Evolutionary conservation across 345 rosid species (phyloP), one percentile per base, ranked within the genome.

Genomic region (Lepidium sativum): DNA sequence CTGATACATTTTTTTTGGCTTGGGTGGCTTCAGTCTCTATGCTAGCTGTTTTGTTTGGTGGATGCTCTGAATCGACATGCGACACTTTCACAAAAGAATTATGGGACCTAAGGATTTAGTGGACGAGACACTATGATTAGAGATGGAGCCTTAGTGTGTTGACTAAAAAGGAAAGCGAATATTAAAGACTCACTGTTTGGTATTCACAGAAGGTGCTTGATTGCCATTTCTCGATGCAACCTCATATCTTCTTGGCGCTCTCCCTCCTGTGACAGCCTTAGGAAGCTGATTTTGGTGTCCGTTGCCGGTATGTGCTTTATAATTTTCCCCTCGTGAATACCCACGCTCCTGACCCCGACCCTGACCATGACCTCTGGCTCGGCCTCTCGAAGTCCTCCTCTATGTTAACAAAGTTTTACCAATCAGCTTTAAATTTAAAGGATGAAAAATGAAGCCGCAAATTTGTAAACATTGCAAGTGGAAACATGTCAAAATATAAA

Each of bases 231-330:
- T 92, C 56, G 70, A 61, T 14, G 79, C 49, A 80, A 79, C 62
- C 73, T 81, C 90, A 64, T 85, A 88, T 70, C 80, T 83, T 73
- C 86, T 83, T 71, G 86, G 82, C 6, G 92, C 98, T 78, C 96
- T 86, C 41, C 90, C 97, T 78, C 87, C 84, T 31, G 86, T 72
- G 51, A 7, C 43, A 62, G 67, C 69, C 80, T 82, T 84, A 25
- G 88, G 78, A 51, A 76, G 75, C 71, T 75, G 84, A 70, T 51
- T 79, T 61, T 78, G 89, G 77, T 70, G 80, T 55, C 76, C n/a
- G n/a, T n/a, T n/a, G n/a, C n/a, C 60, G 53, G 66, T 81, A 59
- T 79, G 78, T 23, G 76, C 37, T 71, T 77, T 79, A 57, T 85
- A 45, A 67, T 83, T 84, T 69, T 32, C 82, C 54, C 82, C 84